Conservation (phyloP, 805 yeast genomes). For the Lipomyces anomalus region DNA sequence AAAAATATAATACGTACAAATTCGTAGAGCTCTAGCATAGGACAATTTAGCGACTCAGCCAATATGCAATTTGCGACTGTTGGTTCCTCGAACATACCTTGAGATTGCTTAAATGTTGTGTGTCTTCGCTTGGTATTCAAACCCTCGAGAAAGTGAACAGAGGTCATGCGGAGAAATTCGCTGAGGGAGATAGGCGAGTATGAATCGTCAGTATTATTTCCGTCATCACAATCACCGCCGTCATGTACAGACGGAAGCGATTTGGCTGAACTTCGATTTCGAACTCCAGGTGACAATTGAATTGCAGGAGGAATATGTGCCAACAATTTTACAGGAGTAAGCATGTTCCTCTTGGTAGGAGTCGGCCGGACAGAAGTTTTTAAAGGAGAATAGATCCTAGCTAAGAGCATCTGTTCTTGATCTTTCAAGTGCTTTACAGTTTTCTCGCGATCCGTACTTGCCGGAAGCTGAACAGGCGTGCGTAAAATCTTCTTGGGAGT, state of each 20-base stretch:
- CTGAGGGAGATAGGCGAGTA: conserved; percentile 22
- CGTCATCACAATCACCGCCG: background rate
- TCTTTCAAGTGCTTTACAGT: conserved; percentile 2
- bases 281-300: background rate
- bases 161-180: conserved; percentile 28
- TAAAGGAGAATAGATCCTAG: conserved; percentile 20
- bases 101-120: conserved; percentile 24
- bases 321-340: too few species aligned
- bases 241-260: background rate
- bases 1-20: conserved; percentile 29
- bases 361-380: conserved; percentile 3
- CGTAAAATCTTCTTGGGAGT: conserved; percentile 17
- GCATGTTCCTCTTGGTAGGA: background rate
- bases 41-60: conserved; percentile 38
- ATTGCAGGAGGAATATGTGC: too few species aligned
- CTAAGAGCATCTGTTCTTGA: conserved; percentile 17
- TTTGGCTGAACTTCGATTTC: background rate
- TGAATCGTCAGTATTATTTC: background rate
- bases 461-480: conserved; percentile 11
- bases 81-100: conserved; percentile 15
- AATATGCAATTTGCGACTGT: conserved; percentile 36
- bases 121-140: conserved; percentile 24
- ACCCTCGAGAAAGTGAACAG: conserved; percentile 31
- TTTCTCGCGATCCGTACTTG: conserved; percentile 5
- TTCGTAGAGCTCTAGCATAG: conserved; percentile 45